These are phyloP conservation scores for Hygrophila difformis DNA, from an alignment of 257 asterid species.

Conservation along the genomic window DNA sequence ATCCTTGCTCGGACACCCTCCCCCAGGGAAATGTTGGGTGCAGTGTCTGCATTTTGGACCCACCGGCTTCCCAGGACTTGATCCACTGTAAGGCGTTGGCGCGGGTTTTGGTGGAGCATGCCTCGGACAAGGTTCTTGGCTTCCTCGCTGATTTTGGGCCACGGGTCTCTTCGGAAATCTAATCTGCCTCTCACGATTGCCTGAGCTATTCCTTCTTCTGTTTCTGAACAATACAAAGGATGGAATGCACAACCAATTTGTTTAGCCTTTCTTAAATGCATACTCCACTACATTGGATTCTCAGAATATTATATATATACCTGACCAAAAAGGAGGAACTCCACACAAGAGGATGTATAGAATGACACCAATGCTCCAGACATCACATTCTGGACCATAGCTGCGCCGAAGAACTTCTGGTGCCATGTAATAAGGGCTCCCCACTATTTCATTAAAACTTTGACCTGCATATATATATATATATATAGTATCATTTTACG, in stretches of 20 bases:
- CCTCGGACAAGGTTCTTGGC: constrained; percentile 69
- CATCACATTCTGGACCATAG: constrained; percentile 66
- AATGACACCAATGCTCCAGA: constrained; percentile 91
- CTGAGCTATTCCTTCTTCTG: constrained; percentile 85
- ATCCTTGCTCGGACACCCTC: constrained; percentile 65
- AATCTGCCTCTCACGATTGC: constrained; percentile 62
- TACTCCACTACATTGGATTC: too few relatives aligned
- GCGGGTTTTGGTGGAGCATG: constrained; percentile 69
- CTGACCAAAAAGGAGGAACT: constrained; percentile 94
- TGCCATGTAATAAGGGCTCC: constrained; percentile 96
- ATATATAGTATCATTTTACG: too few relatives aligned
- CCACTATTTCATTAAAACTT: constrained; percentile 67
- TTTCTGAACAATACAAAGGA: constrained; percentile 58
- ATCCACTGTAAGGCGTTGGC: constrained; percentile 44
- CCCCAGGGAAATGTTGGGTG: constrained; percentile 55
- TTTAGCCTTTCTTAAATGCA: too few relatives aligned
- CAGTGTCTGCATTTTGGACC: constrained; percentile 66
- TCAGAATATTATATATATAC: constrained; percentile 22
- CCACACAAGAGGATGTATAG: constrained; percentile 80
- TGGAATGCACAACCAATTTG: too few relatives aligned
- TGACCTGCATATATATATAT: constrained; percentile 32
- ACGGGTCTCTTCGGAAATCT: constrained; percentile 68
- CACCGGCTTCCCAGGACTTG: constrained; percentile 64
- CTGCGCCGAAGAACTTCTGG: constrained; percentile 73
- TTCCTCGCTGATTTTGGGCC: constrained; percentile 69